Evolutionary conservation across 2,329 filamentous ascomycete genomes (phyloP), one percentile per base, ranked within the genome.

Genomic region (Fusarium sp.): DNA sequence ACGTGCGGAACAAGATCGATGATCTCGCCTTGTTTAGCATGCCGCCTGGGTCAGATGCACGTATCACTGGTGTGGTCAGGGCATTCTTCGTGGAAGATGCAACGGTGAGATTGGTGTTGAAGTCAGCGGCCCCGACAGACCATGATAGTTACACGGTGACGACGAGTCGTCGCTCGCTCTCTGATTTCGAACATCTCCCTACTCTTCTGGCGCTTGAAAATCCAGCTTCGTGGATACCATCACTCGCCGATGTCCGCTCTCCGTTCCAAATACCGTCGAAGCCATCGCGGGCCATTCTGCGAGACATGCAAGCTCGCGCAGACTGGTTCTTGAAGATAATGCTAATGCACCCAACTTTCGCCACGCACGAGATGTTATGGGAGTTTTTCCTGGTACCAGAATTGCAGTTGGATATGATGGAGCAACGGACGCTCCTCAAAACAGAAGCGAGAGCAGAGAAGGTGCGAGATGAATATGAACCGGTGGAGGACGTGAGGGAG

Each of bases 331-430:
- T 99, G 75, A 94, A 93, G 73, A 94, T 94, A 23, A 87, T 99
- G 71, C 87, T 99, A 31, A 87, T 89, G 14, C 96, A 99, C 78
- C 93, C 95, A 7, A 98, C 96, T 0, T 98, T 99, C 79, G 89
- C 94, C 1, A 97, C 94, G 1, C 97, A 99, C 78, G 96, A 99
- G 83, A 94, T 98, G 80, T 87, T 99, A 5, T 99, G 96, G 97
- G 96, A 99, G 77, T 99, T 99, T 83, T 97, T 99, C 82, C 87
- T 99, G 2, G 95, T 99, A 18, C 96, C 96, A 3, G 96, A 99
- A 75, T 90, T 99, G 55, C 94, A 97, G 79, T 88, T 93, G 1
- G 91, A 94, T 25, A 94, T 95, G 89, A 95, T 98, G 87, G 92
- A 93, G 59, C 92, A 97, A 80, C 90, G 96, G 55, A 97, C 93